phyloP scores from a whole-genome alignment of 1,284 basidiomycete species.

The Cryptococcus maquisensis region DNA sequence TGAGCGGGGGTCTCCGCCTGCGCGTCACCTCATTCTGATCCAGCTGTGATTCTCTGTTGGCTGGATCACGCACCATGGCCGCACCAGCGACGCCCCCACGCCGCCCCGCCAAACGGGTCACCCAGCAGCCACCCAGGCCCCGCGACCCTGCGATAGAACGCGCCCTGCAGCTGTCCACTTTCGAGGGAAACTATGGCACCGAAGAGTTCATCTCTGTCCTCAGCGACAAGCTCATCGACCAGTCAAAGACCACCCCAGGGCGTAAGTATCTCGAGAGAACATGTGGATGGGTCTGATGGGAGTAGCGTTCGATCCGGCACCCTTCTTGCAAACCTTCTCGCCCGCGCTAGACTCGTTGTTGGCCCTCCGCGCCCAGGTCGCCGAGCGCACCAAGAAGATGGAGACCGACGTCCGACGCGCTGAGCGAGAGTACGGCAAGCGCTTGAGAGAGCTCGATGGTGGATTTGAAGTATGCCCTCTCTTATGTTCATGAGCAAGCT shows the following conservation, averaged over 20 bases:
- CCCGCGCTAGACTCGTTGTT: conserved; percentile 82
- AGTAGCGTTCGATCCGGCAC: conserved; percentile 85
- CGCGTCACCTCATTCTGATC: too few species aligned
- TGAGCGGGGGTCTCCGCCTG: too few species aligned
- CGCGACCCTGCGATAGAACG: conserved; percentile 58
- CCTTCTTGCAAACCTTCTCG: conserved; percentile 89
- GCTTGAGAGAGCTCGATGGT: conserved; percentile 83
- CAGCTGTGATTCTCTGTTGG: too few species aligned
- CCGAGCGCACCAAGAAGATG: conserved; percentile 80
- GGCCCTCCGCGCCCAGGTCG: conserved; percentile 77
- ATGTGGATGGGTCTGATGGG: neutral
- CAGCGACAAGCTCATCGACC: conserved; percentile 79
- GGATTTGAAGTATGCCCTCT: conserved; percentile 68
- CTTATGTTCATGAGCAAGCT: neutral
- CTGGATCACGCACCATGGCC: neutral
- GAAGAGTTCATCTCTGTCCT: conserved; percentile 82
- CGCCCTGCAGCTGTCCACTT: conserved; percentile 62
- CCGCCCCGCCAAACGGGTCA: neutral
- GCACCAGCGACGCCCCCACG: neutral
- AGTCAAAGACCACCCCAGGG: conserved; percentile 74
- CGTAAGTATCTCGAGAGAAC: conserved; percentile 55
- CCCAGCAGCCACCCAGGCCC: neutral
- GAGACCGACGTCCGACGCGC: conserved; percentile 86
- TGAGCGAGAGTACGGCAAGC: conserved; percentile 89
- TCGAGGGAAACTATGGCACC: conserved; percentile 82